These are phyloP conservation scores for Chenopodium formosanum DNA, from an alignment of 148 eudicot genomes.

Conservation along the genomic window DNA sequence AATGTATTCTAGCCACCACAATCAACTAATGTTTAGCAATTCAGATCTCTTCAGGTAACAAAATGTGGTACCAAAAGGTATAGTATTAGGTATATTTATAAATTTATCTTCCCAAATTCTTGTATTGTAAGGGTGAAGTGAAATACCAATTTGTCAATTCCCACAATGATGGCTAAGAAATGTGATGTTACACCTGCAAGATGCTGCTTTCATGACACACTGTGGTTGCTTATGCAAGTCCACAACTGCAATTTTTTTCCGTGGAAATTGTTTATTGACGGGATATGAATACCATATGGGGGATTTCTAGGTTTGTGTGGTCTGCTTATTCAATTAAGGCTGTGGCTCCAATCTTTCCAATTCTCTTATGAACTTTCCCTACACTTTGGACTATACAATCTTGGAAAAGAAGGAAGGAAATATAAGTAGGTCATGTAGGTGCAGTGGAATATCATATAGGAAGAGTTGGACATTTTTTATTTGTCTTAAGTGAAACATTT, in stretches of 20 bases:
- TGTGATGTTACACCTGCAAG: not conserved
- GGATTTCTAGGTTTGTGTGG: not conserved
- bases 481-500: not conserved
- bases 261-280: not conserved
- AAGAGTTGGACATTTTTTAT: not conserved
- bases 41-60: not conserved
- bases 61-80: not conserved
- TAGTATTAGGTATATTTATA: not conserved
- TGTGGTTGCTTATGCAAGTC: not conserved
- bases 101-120: not conserved
- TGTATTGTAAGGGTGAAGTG: not conserved
- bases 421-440: not conserved
- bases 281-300: not conserved
- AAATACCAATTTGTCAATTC: not conserved
- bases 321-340: not conserved
- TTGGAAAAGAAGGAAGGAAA: not conserved
- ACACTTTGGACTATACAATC: not conserved
- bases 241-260: not conserved
- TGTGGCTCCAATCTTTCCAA: not conserved
- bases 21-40: not conserved
- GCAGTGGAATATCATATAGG: not conserved
- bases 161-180: not conserved
- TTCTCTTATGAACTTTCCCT: not conserved
- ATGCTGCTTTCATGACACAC: no score
- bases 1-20: not conserved